Evolutionary conservation across 331 rosid species (phyloP).

Genomic region (Cydonia oblonga): DNA sequence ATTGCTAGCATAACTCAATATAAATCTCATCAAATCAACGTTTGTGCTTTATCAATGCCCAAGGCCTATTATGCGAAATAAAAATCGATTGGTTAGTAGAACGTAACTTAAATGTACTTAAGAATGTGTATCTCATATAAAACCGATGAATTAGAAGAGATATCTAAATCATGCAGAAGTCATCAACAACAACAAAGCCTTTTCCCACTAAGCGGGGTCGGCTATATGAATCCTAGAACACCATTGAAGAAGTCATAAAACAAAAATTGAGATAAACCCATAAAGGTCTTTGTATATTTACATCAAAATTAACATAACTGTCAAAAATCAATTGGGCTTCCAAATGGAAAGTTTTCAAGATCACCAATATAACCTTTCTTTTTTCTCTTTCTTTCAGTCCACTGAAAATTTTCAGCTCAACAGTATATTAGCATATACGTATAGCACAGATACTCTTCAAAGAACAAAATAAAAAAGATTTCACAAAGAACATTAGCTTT

Average conservation of each 20-base stretch:
- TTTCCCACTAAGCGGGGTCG: no score
- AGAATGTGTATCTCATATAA: neutral
- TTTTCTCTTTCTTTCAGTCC: neutral
- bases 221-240: no score
- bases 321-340: neutral
- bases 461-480: no score
- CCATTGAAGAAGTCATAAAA: no score
- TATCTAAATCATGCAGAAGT: neutral
- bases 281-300: no score
- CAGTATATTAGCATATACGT: no score
- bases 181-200: no score
- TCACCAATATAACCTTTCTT: no score
- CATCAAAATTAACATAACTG: neutral
- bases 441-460: no score
- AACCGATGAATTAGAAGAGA: neutral
- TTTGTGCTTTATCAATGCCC: slow-evolving; percentile 49
- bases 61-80: slow-evolving; percentile 27
- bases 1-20: slow-evolving; percentile 69
- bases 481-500: neutral
- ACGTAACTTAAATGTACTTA: neutral
- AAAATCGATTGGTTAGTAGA: neutral
- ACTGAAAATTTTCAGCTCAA: neutral
- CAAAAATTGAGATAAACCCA: neutral
- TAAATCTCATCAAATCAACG: slow-evolving; percentile 73
- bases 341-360: no score